phyloP scores from a whole-genome alignment of 1,139 yeast genomes.

The Pichia terricola region DNA sequence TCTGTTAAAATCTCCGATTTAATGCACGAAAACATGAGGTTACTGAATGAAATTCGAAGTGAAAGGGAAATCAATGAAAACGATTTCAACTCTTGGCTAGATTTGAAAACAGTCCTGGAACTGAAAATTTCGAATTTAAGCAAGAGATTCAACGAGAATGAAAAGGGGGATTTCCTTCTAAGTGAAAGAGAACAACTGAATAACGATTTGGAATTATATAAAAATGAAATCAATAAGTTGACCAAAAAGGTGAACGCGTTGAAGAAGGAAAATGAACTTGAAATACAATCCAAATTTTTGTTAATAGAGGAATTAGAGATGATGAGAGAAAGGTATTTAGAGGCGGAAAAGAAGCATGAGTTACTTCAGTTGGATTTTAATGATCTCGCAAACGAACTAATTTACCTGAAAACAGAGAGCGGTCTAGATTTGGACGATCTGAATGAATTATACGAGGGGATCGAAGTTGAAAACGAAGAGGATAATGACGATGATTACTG shows the following conservation, averaged over 20 bases:
- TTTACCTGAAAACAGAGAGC: conserved; percentile 6
- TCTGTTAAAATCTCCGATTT: conserved; percentile 20
- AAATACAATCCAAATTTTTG: conserved; percentile 37
- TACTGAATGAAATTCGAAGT: conserved; percentile 17
- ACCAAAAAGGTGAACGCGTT: conserved; percentile 33
- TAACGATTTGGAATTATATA: conserved; percentile 1
- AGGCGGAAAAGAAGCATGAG: conserved; percentile 22
- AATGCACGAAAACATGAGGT: conserved; percentile 17
- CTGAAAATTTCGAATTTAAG: conserved; percentile 14
- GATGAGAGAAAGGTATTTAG: conserved; percentile 34
- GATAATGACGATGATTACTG: neutral
- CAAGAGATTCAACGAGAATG: neutral
- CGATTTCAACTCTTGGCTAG: conserved; percentile 22
- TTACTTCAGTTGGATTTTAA: conserved; percentile 21
- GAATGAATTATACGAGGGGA: neutral
- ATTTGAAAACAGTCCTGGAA: conserved; percentile 17
- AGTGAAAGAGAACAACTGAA: neutral
- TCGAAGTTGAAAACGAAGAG: conserved; percentile 1
- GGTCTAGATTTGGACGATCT: neutral
- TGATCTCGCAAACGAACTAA: conserved; percentile 17
- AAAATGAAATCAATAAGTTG: conserved; percentile 31
- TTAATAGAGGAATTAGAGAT: conserved; percentile 48
- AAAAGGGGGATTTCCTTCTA: neutral
- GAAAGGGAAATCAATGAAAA: conserved; percentile 26
- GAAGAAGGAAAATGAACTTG: conserved; percentile 41